phyloP scores from a whole-genome alignment of 2,329 filamentous ascomycete species.

The Cadophora gregata region DNA sequence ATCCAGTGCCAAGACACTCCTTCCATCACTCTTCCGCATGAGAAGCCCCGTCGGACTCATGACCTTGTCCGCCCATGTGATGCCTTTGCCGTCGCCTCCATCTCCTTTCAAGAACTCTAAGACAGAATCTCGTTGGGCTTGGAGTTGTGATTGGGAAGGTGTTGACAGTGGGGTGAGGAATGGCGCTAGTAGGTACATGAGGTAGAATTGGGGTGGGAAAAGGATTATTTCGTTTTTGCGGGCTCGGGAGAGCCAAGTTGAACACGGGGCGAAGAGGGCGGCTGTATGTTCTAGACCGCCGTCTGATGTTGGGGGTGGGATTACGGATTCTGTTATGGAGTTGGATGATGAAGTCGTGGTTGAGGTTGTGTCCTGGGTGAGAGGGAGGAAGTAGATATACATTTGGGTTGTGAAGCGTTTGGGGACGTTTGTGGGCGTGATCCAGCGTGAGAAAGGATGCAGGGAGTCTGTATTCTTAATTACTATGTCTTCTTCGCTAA shows the following conservation, averaged over 20 bases:
- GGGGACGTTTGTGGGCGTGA: slow-evolving; percentile 75
- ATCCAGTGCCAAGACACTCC: slow-evolving; percentile 62
- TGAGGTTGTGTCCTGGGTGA: slow-evolving; percentile 43
- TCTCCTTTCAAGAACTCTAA: slow-evolving; percentile 56
- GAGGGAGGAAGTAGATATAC: slow-evolving; percentile 90
- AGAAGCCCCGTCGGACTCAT: slow-evolving; percentile 61
- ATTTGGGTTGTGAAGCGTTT: slow-evolving; percentile 94
- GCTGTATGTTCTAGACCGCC: slow-evolving; percentile 71
- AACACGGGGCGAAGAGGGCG: slow-evolving; percentile 75
- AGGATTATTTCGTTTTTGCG: slow-evolving; percentile 73
- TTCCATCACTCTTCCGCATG: slow-evolving; percentile 55
- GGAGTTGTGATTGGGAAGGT: slow-evolving; percentile 45
- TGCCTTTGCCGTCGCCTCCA: slow-evolving; percentile 49
- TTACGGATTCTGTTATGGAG: slow-evolving; percentile 37
- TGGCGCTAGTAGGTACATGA: slow-evolving; percentile 63
- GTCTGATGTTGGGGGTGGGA: slow-evolving; percentile 69
- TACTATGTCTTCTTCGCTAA: not conserved
- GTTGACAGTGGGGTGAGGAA: slow-evolving; percentile 51
- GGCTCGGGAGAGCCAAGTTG: slow-evolving; percentile 72
- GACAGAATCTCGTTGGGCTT: slow-evolving; percentile 58
- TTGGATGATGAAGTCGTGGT: slow-evolving; percentile 28
- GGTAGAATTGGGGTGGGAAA: slow-evolving; percentile 88
- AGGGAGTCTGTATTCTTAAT: not conserved
- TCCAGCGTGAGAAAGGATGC: slow-evolving; percentile 87
- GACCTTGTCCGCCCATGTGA: slow-evolving; percentile 62